Conservation (phyloP, 306 rosid genomes). For the Medicago truncatula region MtrunA17r5.0-ANR NC_053043.1:17264501-17265000, state of each 20-base stretch:
- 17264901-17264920: constrained; percentile 60
- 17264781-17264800: constrained; percentile 89
- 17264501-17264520: no score
- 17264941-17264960: constrained; percentile 81
- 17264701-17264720: no score
- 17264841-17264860: constrained; percentile 87
- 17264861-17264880: constrained; percentile 74
- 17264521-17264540: no score
- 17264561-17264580: no score
- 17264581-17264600: no score
- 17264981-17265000: no score
- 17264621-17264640: no score
- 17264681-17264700: no score
- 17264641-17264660: no score
- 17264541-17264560: no score
- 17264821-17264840: constrained; percentile 82
- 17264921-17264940: constrained; percentile 96
- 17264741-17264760: constrained; percentile 86
- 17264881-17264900: constrained; percentile 56
- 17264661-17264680: no score
- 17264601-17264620: no score
- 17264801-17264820: constrained; percentile 71
- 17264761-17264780: constrained; percentile 77
- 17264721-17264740: constrained; percentile 90
- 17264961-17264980: constrained; percentile 85